Base-by-base conservation (phyloP, 2,329 filamentous ascomycete genomes). In the Metarhizium sp. region DNA sequence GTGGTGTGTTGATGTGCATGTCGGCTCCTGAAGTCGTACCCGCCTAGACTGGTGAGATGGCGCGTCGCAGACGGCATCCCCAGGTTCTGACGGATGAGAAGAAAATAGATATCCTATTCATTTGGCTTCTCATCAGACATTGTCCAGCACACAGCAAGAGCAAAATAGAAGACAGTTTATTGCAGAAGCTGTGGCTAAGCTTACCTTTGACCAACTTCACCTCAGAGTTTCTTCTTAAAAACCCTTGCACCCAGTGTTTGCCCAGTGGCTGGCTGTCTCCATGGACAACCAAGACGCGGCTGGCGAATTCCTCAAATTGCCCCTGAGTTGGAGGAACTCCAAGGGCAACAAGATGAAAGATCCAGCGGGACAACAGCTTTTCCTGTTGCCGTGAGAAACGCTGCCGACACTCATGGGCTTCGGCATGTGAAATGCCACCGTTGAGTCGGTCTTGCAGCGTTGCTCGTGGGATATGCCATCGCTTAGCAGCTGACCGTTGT, bases 191-290 rank as follows among this genome's bases (percentile, higher is more conserved):
- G 32, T 52, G 16, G 14, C 16, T 51, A 36, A 34, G 50, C 57
- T 56, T 47, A 58, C 57, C 57, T 58, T 58, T 58, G 30, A 56
- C 51, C 20, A 56, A 49, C 42, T 56, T 58, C 36, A 58, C 57
- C 11, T 56, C 54, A 30, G 51, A 32, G 42, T 58, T 58, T 52
- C 57, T 48, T 53, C 57, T 56, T 18, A 58, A 47, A 45, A 58
- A 58, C 30, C 57, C 57, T 52, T 58, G 57, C 2, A 58, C 54
- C 57, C 57, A 58, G 42, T 58, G 57, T 46, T 58, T 58, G 43
- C 57, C 57, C 10, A 58, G 51, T 32, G 54, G 57, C 51, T 58
- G 57, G 8, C 45, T 51, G 34, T 58, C 54, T 14, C 57, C 57
- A 34, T 58, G 54, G 25, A 54, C 43, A 14, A 58, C 57, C 54